Evolutionary conservation across 2,329 filamentous ascomycete genomes (phyloP).

Genomic region (Phaeomoniella chlamydospora): DNA sequence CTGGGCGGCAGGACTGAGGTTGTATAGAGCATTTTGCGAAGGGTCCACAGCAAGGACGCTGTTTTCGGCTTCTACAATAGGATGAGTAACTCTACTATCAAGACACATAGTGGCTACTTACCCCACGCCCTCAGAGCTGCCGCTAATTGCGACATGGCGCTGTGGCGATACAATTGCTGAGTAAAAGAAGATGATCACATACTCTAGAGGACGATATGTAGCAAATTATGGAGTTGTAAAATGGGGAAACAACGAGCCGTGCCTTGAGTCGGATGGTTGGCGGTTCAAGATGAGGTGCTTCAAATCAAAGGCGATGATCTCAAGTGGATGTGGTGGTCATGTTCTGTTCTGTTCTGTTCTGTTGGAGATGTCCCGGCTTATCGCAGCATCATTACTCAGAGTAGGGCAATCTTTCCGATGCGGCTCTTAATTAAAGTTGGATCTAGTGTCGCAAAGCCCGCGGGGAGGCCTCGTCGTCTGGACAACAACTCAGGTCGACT

Average conservation of each 20-base stretch:
- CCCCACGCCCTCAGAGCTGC: constrained; percentile 9
- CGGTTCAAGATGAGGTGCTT: too few relatives aligned
- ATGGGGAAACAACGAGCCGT: too few relatives aligned
- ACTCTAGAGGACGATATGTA: too few relatives aligned
- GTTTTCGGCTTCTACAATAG: constrained; percentile 65
- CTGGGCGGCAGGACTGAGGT: constrained; percentile 51
- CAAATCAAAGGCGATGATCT: too few relatives aligned
- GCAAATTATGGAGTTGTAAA: too few relatives aligned
- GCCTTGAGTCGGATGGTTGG: too few relatives aligned
- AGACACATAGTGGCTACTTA: not conserved
- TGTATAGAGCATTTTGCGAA: constrained; percentile 80
- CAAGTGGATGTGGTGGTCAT: too few relatives aligned
- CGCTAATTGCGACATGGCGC: constrained; percentile 7
- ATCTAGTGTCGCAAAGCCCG: not conserved
- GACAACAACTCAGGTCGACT: not conserved
- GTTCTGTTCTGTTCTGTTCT: too few relatives aligned
- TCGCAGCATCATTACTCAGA: too few relatives aligned
- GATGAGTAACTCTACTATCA: constrained; percentile 1
- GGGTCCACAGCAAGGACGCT: constrained; percentile 71
- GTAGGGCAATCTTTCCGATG: too few relatives aligned
- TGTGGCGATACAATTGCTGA: not conserved
- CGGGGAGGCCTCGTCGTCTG: not conserved
- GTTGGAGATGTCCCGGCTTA: too few relatives aligned
- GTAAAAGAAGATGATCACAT: too few relatives aligned
- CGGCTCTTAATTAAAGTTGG: not conserved